These are phyloP conservation scores for Coemansia sp. DNA, from an alignment of 192 early-diverging fungal genomes.

Conservation along the genomic window DNA sequence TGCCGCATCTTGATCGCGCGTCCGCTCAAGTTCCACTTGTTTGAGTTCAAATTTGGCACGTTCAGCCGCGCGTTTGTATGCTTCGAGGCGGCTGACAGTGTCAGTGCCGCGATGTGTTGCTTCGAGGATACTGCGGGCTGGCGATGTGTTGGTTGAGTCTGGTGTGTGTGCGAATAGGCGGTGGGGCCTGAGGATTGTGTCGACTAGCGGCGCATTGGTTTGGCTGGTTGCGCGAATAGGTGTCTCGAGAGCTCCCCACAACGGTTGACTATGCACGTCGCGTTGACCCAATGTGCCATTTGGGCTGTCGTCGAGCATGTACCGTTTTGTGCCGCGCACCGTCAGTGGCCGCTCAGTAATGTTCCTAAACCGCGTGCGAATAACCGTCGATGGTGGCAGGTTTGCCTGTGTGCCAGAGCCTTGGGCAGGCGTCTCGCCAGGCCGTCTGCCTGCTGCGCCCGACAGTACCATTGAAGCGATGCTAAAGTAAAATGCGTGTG, in stretches of 20 bases:
- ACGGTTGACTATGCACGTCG: not conserved
- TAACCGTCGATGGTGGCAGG: conserved; percentile 42
- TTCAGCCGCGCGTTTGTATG: conserved; percentile 20
- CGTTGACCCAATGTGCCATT: not conserved
- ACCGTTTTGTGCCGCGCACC: conserved; percentile 33
- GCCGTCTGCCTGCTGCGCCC: conserved; percentile 7
- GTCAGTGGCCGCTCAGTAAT: conserved; percentile 13
- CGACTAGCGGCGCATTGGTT: conserved; percentile 7
- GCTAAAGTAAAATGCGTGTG: no score
- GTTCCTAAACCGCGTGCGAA: conserved; percentile 39
- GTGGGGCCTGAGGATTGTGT: conserved; percentile 20
- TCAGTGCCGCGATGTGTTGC: conserved; percentile 19
- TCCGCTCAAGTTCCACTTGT: conserved; percentile 38
- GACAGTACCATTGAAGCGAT: conserved; percentile 18
- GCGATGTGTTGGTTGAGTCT: conserved; percentile 10
- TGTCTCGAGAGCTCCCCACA: conserved; percentile 27
- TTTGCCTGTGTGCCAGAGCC: not conserved
- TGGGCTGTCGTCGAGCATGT: conserved; percentile 32
- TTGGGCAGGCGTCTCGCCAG: conserved; percentile 12
- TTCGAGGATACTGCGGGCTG: conserved; percentile 30
- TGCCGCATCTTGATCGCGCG: conserved; percentile 37
- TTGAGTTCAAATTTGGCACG: conserved; percentile 40
- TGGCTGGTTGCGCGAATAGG: conserved; percentile 12
- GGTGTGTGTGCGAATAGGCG: conserved; percentile 16
- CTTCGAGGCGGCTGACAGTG: conserved; percentile 11